Base-by-base conservation (phyloP, 345 rosid species). In the Ceriops tagal region DNA sequence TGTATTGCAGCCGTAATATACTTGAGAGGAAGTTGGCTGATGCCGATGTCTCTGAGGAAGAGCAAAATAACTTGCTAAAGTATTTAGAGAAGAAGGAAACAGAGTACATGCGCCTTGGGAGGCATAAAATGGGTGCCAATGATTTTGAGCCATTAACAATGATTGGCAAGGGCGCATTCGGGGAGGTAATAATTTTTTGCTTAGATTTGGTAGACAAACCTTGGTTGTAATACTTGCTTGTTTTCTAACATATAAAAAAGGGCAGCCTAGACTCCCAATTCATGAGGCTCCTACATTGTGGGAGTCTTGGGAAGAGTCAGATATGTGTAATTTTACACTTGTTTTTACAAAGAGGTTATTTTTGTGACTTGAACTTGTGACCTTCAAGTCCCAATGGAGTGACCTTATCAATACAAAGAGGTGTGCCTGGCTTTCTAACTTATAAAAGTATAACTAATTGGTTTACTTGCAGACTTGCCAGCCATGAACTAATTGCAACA, bases 141-240 rank as follows among this genome's bases (percentile, higher is more conserved):
- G 98, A 93, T 83, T 93, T 93, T 71, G 98, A 93, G 83, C 96
- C 92, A 46, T 80, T 93, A 87, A 93, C 97, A 64, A 91, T 93
- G 97, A 93, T 93, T 79, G 98, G 98, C 62, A 93, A 89, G 81
- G 98, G 98, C 32, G 98, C 97, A 71, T 93, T 93, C 73, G 98
- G 98, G 69, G 98, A 93, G 98, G 98, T 93, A 84, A 28, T 58
- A 21, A 4, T 71, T 11, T 31, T 15, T 26, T 68, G 35, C 8
- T 34, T 34, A 34, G 35, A 34, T 34, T 32, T 34, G 35, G 35
- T 34, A 6, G 35, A 34, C 35, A 34, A 34, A 34, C 35, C 35
- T 34, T 34, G 35, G 35, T 34, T 34, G 35, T 34, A 34, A 34
- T 34, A 34, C 35, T 34, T 5, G 8, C 58, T 3, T 57, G 13